Evolutionary conservation across 345 rosid genomes (phyloP).

Genomic region (Salix purpurea): DNA sequence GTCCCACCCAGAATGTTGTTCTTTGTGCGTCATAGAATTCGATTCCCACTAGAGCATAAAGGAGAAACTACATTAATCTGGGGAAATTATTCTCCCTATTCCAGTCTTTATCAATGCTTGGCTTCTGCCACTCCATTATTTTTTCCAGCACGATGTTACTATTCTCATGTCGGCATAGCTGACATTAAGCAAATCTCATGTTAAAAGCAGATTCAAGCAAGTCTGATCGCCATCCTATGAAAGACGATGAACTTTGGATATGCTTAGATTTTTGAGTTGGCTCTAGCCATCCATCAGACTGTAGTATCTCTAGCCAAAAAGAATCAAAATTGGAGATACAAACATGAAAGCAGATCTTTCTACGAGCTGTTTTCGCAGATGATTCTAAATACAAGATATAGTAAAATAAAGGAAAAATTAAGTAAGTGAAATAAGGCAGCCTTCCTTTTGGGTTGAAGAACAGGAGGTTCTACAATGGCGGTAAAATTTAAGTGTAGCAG

Average conservation of each 20-base stretch:
- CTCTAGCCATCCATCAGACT: not conserved
- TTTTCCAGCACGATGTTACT: not conserved
- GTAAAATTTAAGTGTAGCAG: too few relatives aligned
- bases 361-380: not conserved
- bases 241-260: not conserved
- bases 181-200: not conserved
- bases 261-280: not conserved
- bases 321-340: not conserved
- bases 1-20: not conserved
- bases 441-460: too few relatives aligned
- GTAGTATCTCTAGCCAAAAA: not conserved
- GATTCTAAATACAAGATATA: not conserved
- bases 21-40: not conserved
- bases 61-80: not conserved
- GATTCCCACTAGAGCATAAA: not conserved
- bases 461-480: too few relatives aligned
- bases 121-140: not conserved
- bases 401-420: not conserved
- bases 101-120: not conserved
- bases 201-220: not conserved
- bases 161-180: not conserved
- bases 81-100: not conserved
- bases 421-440: not conserved
- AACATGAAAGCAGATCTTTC: not conserved
- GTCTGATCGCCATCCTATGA: not conserved